Base-by-base conservation (phyloP, 768 basidiomycete genomes). In the Tricholoma terreum region DNA sequence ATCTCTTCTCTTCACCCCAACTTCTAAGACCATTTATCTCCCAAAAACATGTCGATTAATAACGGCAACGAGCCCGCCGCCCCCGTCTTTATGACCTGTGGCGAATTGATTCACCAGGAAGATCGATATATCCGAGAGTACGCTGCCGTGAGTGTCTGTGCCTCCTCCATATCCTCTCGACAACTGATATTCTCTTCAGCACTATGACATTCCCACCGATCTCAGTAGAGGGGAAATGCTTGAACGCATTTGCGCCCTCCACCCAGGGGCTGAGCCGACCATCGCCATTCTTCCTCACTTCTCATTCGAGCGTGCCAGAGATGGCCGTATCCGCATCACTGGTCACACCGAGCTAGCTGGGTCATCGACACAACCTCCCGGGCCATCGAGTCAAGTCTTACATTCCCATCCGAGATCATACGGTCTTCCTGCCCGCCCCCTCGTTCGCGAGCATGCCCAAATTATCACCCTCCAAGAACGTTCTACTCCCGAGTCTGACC, bases 61-160 rank as follows among this genome's bases (percentile, higher is more conserved):
- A 21, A 11, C 17, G 6, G 5, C n/a, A 27, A 15, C 7, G 19
- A n/a, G 6, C 33, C n/a, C 27, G 33, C n/a, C 35, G 40, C 54
- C 27, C 36, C 48, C 14, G 35, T 43, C 31, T 27, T 53, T 10
- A 58, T 58, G 30, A 57, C 56, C 8, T 57, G 34, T 19, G 48
- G 34, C 14, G 56, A 61, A 24, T 38, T 54, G 40, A 54, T 61
- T 42, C 48, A 46, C 15, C 59, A 61, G 46, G 59, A 52, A 2
- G 48, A 50, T 14, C 46, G 51, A 34, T 46, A 55, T 50, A 56
- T 60, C 31, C 50, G 46, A 10, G 52, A 56, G 40, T 60, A 60
- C 43, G 56, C 56, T 36, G 22, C 34, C 2, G 59, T 57, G 21
- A 34, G 59, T 57, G 19, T 27, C 17, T 31, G 14, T 4, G 7